Evolutionary conservation across 176 grass and related monocot genomes (phyloP).

Genomic region (Phragmites australis): DNA sequence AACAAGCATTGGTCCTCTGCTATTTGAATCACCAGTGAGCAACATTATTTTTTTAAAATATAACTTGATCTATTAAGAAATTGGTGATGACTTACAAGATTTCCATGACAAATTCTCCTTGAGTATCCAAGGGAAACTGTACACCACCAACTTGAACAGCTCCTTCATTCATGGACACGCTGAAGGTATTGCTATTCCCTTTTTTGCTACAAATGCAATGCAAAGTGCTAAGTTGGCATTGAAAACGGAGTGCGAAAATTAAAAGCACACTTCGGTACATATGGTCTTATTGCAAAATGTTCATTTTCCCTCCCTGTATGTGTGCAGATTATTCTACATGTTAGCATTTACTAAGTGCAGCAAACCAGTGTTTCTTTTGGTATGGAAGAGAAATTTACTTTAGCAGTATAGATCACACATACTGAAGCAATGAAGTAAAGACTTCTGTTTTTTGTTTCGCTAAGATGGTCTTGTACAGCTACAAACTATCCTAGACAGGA

Average conservation of each 20-base stretch:
- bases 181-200: slow-evolving; percentile 46
- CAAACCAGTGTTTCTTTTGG: background rate
- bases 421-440: background rate
- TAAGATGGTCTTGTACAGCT: background rate
- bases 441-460: background rate
- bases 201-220: slow-evolving; percentile 50
- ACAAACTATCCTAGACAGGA: slow-evolving; percentile 1
- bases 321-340: background rate
- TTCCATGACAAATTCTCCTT: slow-evolving; percentile 61
- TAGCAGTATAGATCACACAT: background rate
- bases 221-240: background rate
- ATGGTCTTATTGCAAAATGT: background rate
- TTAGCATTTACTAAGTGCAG: background rate
- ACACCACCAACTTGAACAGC: slow-evolving; percentile 52
- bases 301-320: background rate
- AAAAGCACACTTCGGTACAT: background rate
- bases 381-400: background rate
- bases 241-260: background rate
- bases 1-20: background rate
- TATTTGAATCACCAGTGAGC: background rate
- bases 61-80: background rate
- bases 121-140: slow-evolving; percentile 59
- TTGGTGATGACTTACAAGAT: slow-evolving; percentile 55
- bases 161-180: slow-evolving; percentile 57
- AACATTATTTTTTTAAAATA: background rate